These are phyloP conservation scores for Blastobotrys serpentis DNA, from an alignment of 1,139 yeast species.

Conservation along the genomic window DNA sequence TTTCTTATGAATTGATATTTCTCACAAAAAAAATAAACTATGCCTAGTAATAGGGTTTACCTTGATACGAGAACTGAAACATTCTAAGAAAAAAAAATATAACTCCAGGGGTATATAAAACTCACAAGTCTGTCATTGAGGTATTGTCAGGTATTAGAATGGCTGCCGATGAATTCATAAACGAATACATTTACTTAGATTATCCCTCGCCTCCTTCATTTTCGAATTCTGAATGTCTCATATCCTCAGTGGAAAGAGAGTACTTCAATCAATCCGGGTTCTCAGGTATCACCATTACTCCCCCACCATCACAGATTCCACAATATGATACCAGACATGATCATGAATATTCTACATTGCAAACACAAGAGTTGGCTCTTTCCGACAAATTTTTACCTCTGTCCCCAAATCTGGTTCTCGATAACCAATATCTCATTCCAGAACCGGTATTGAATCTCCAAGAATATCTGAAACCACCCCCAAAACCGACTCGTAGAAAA, in stretches of 20 bases:
- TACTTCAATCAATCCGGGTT: too few relatives aligned
- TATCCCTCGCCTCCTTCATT: slow-evolving; percentile 4
- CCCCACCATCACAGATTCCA: not conserved
- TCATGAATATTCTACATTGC: not conserved
- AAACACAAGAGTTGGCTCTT: not conserved
- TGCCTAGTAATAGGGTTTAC: not conserved
- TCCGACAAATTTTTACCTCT: not conserved
- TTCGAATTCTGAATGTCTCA: not conserved
- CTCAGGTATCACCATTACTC: too few relatives aligned
- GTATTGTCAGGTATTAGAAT: not conserved
- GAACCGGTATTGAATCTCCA: not conserved
- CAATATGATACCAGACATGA: not conserved
- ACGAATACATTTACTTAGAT: not conserved
- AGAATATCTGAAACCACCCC: not conserved
- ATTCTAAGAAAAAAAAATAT: too few relatives aligned
- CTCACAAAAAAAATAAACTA: not conserved
- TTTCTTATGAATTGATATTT: not conserved
- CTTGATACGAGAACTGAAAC: not conserved
- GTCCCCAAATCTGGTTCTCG: not conserved
- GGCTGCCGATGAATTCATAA: not conserved
- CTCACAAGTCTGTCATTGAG: too few relatives aligned
- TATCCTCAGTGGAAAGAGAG: not conserved
- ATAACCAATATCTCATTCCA: not conserved
- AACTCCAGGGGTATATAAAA: not conserved
- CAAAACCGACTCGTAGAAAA: slow-evolving; percentile 30